Conservation (phyloP, 805 yeast species). For the Teunomyces kruisii region DNA sequence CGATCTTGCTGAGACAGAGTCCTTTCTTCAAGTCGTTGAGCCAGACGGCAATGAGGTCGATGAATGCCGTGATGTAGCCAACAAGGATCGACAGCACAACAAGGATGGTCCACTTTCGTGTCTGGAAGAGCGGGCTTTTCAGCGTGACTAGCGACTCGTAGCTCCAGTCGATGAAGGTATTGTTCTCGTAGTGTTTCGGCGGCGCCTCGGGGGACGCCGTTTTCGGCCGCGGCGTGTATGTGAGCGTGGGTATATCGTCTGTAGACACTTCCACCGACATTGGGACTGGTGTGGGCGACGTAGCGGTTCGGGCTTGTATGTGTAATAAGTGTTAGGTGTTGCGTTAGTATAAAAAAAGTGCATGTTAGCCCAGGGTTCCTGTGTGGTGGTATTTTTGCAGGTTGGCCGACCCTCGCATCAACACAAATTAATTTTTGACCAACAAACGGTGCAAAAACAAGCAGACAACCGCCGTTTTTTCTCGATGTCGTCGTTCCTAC, state of each 20-base stretch:
- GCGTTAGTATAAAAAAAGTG: too few relatives aligned
- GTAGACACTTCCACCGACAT: not conserved
- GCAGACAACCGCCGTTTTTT: too few relatives aligned
- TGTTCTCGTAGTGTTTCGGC: slow-evolving; percentile 29
- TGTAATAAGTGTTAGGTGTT: too few relatives aligned
- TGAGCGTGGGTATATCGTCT: not conserved
- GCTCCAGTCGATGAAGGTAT: slow-evolving; percentile 54
- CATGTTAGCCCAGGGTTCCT: too few relatives aligned
- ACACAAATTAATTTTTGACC: not conserved
- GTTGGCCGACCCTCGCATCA: not conserved
- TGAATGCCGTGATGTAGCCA: slow-evolving; percentile 48
- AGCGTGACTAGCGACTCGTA: slow-evolving; percentile 36
- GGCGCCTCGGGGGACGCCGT: not conserved
- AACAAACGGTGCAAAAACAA: too few relatives aligned
- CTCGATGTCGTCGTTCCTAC: slow-evolving; percentile 39
- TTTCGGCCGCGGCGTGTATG: slow-evolving; percentile 4
- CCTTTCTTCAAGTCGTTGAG: slow-evolving; percentile 56
- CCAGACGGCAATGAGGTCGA: slow-evolving; percentile 51
- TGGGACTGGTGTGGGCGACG: too few relatives aligned
- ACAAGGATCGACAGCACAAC: slow-evolving; percentile 44
- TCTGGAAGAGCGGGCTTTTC: slow-evolving; percentile 11
- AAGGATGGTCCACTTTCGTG: slow-evolving; percentile 49
- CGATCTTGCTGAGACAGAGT: slow-evolving; percentile 40
- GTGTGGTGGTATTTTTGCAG: too few relatives aligned
- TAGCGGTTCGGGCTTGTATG: too few relatives aligned